These are phyloP conservation scores for Trichoderma breve DNA, from an alignment of 2,329 filamentous ascomycete genomes.

Conservation along the genomic window DNA sequence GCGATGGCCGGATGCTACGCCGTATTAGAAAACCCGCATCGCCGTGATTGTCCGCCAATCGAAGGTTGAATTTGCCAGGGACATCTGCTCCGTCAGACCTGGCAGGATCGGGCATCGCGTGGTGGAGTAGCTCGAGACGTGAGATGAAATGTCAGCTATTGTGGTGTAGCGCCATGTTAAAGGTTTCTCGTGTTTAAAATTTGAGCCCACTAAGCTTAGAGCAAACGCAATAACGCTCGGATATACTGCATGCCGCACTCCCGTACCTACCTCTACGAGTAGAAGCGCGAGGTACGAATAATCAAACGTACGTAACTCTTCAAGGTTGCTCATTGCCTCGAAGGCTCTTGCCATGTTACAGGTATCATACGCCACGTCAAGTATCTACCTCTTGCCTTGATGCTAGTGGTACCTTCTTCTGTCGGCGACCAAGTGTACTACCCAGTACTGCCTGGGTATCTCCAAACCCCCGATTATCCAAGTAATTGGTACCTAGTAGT, in stretches of 20 bases:
- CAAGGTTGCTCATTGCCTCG: not conserved
- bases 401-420: not conserved
- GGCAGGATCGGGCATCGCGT: constrained; percentile 3
- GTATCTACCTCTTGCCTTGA: not conserved
- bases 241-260: constrained; percentile 2
- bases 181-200: constrained; percentile 10
- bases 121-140: not conserved
- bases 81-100: not conserved
- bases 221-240: not conserved
- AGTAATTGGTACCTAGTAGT: not conserved
- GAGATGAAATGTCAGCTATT: constrained; percentile 12
- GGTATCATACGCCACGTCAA: not conserved
- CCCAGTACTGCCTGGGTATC: not conserved
- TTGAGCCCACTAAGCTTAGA: not conserved
- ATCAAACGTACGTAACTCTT: not conserved
- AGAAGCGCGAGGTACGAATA: not conserved
- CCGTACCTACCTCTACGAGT: not conserved
- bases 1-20: not conserved
- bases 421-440: not conserved
- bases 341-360: not conserved
- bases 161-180: not conserved
- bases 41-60: not conserved
- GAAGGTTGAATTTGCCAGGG: not conserved
- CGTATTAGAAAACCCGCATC: not conserved
- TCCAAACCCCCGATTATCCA: not conserved